Evolutionary conservation across 2,329 filamentous ascomycete genomes (phyloP).

Genomic region (Rutstroemia sydowiana): DNA sequence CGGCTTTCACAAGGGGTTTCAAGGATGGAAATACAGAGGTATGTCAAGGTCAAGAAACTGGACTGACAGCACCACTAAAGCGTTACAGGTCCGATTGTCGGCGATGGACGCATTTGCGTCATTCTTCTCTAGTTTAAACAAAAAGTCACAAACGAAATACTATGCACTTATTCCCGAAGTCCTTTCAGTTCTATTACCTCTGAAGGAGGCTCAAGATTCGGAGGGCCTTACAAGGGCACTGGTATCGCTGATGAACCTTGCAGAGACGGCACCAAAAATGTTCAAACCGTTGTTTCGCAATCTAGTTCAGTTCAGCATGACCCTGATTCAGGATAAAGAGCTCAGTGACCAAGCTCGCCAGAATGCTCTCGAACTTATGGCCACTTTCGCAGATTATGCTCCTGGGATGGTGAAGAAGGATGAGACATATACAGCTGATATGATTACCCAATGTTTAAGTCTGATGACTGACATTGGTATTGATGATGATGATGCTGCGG

Average conservation of each 20-base stretch:
- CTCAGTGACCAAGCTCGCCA: conserved; percentile 83
- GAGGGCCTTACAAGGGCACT: conserved; percentile 88
- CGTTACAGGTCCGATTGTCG: conserved; percentile 68
- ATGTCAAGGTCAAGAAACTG: conserved; percentile 29
- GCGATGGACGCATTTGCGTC: conserved; percentile 96
- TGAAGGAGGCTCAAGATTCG: conserved; percentile 86
- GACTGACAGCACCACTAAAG: conserved; percentile 6
- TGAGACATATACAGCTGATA: conserved; percentile 81
- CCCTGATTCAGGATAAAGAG: conserved; percentile 93
- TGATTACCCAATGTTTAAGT: conserved; percentile 97
- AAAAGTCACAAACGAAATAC: conserved; percentile 85
- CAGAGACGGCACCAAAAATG: conserved; percentile 93
- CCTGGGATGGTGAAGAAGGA: conserved; percentile 95
- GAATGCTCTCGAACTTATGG: conserved; percentile 94
- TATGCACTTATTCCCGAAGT: conserved; percentile 81
- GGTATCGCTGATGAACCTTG: conserved; percentile 85
- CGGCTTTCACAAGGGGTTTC: conserved; percentile 86
- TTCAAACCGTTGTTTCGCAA: conserved; percentile 93
- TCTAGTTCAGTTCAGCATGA: conserved; percentile 85
- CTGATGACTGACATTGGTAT: conserved; percentile 95
- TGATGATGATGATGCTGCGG: conserved; percentile 88
- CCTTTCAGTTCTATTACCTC: conserved; percentile 85
- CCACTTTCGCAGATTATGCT: conserved; percentile 92
- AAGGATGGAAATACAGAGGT: conserved; percentile 78
- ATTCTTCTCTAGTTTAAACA: conserved; percentile 86